phyloP scores from a whole-genome alignment of 208 protist species.

The Acanthamoeba triangularis region DNA sequence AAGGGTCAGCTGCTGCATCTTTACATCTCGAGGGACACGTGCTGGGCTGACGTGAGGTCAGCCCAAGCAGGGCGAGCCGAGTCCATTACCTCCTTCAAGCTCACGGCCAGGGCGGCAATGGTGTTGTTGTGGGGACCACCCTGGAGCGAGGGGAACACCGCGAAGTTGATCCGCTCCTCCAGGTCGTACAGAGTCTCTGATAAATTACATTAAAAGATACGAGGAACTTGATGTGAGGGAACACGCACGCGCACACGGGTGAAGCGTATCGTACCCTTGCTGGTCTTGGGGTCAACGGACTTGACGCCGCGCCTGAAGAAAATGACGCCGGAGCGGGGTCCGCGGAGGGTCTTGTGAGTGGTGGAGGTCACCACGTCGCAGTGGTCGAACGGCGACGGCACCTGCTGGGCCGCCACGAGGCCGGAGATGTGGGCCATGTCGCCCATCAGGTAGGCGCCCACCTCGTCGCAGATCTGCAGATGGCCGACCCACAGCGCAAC shows the following conservation, averaged over 20 bases:
- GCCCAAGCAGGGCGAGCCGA: too few species aligned
- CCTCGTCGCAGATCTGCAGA: conserved; percentile 83
- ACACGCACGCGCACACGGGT: neutral
- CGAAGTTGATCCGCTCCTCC: conserved; percentile 84
- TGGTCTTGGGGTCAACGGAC: conserved; percentile 24
- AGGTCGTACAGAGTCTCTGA: conserved; percentile 78
- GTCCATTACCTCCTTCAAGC: conserved; percentile 76
- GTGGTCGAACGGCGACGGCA: conserved; percentile 83
- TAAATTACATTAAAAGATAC: neutral
- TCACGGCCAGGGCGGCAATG: conserved; percentile 78
- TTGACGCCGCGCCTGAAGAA: conserved; percentile 86
- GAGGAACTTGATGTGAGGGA: neutral
- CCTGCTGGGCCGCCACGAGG: conserved; percentile 85
- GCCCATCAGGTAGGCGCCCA: conserved; percentile 80
- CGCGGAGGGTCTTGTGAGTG: conserved; percentile 90
- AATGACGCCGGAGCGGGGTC: conserved; percentile 87
- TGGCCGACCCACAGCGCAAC: neutral
- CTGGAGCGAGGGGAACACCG: conserved; percentile 89
- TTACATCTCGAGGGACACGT: too few species aligned
- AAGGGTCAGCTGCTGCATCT: neutral
- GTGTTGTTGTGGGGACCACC: conserved; percentile 89
- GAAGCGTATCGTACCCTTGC: conserved; percentile 35
- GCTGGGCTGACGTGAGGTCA: too few species aligned
- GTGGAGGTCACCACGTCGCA: conserved; percentile 89
- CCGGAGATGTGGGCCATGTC: conserved; percentile 91